phyloP scores from a whole-genome alignment of 2,329 filamentous ascomycete genomes.

The Xylariaceae sp. region DNA sequence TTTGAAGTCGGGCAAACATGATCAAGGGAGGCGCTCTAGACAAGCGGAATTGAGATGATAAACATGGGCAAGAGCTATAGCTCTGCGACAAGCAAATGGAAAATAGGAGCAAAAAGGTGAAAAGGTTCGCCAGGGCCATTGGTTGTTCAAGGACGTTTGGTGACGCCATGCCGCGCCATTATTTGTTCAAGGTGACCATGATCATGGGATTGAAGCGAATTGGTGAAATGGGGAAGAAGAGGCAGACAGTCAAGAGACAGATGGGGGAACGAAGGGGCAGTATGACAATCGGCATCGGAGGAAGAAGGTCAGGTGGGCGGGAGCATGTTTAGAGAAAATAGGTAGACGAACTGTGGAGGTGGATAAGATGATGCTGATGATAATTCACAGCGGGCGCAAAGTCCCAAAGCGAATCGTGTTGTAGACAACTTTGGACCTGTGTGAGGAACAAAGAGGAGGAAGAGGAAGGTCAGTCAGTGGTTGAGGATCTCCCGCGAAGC shows the following conservation, averaged over 20 bases:
- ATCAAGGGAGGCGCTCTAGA: slow-evolving; percentile 18
- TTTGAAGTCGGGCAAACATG: slow-evolving; percentile 15
- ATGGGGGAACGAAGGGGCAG: slow-evolving; percentile 6
- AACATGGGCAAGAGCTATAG: slow-evolving; percentile 24
- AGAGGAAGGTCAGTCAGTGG: too few species aligned
- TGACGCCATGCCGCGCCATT: too few species aligned
- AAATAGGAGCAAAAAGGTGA: slow-evolving; percentile 15
- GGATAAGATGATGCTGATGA: slow-evolving; percentile 11
- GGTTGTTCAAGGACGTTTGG: slow-evolving; percentile 16
- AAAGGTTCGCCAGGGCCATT: slow-evolving; percentile 20
- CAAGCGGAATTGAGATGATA: slow-evolving; percentile 28
- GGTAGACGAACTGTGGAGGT: slow-evolving; percentile 30
- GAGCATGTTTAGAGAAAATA: slow-evolving; percentile 15
- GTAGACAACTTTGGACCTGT: background rate
- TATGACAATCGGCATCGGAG: slow-evolving; percentile 5
- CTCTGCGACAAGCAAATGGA: slow-evolving; percentile 29
- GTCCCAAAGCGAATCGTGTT: slow-evolving; percentile 16
- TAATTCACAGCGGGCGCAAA: slow-evolving; percentile 13
- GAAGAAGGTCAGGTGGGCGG: slow-evolving; percentile 5
- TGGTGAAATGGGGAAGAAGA: slow-evolving; percentile 7
- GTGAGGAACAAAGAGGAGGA: slow-evolving; percentile 8
- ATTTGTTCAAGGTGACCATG: slow-evolving; percentile 11
- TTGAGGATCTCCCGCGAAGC: too few species aligned
- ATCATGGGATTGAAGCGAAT: slow-evolving; percentile 7
- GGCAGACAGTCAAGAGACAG: slow-evolving; percentile 14